phyloP scores from a whole-genome alignment of 345 rosid genomes.

The Sonneratia alba region DNA sequence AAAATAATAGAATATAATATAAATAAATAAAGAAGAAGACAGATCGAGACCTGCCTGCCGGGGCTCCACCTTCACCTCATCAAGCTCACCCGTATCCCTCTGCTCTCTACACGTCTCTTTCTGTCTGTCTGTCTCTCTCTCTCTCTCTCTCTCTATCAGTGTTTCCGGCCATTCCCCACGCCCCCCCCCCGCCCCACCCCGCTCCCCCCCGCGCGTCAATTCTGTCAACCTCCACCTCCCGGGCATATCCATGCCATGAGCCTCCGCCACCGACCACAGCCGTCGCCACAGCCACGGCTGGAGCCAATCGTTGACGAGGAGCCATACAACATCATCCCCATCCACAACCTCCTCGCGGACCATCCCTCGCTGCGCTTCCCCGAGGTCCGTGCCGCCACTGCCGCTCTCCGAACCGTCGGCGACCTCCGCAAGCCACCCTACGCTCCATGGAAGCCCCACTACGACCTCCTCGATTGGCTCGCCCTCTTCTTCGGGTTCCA shows the following conservation, averaged over 20 bases:
- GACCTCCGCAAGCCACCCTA: conserved; percentile 68
- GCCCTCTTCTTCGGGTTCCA: conserved; percentile 85
- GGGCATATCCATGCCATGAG: conserved; percentile 8
- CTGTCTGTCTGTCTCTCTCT: neutral
- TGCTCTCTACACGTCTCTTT: neutral
- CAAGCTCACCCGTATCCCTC: neutral
- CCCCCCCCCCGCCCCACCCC: too few relatives aligned
- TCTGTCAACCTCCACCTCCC: neutral
- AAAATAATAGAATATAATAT: neutral
- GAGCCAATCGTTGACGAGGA: conserved; percentile 30
- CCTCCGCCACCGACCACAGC: conserved; percentile 8
- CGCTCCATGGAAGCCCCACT: conserved; percentile 59
- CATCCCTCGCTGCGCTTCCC: conserved; percentile 91
- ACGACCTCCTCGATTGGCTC: conserved; percentile 89
- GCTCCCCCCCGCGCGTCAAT: neutral
- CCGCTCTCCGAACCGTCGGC: conserved; percentile 77
- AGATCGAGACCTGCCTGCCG: neutral
- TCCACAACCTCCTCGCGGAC: conserved; percentile 89
- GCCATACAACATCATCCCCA: conserved; percentile 71
- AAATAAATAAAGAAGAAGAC: neutral
- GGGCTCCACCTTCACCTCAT: neutral
- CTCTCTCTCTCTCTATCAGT: neutral
- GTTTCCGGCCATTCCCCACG: neutral
- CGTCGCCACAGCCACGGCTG: neutral
- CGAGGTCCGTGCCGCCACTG: conserved; percentile 84